Base-by-base conservation (phyloP, 768 basidiomycete genomes). In the Suillus subluteus region DNA sequence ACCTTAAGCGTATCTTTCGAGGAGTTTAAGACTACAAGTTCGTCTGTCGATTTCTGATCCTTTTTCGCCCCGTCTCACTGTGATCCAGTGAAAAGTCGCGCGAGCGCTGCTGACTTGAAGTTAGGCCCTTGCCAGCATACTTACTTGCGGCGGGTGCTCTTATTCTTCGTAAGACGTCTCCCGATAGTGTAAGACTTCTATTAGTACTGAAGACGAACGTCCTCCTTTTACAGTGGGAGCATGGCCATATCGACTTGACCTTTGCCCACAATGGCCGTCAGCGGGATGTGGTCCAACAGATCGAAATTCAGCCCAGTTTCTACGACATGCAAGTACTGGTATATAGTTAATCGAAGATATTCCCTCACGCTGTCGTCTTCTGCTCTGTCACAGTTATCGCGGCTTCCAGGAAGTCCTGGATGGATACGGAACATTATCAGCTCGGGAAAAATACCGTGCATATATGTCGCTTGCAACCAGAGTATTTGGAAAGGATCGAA, bases 381-480 rank as follows among this genome's bases (percentile, higher is more conserved):
- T 5, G 8, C 40, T 41, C 16, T 26, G 6, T 18, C 5, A 55
- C 16, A 61, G 59, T 12, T 32, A 61, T 41, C 26, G 41, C 4
- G 59, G 41, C 18, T 61, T 61, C 21, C 59, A 43, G 21, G 26
- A 43, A 43, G 41, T 30, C 16, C 43, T 61, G 3, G 40, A 61
- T 2, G 37, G 26, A 43, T 32, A 30, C 4, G 59, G 59, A 8
- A 13, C 30, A 23, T 13, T 61, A 21, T 32, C 59, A 3, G 40
- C 40, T 21, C 59, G 26, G 12, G 26, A 12, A 21, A 61, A 43
- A 26, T 61, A 61, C 30, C 59, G 59, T 13, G 59, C 59, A 32
- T 61, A 61, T 13, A 61, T 61, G 59, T 61, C 59, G 23, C 43
- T 61, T 41, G 59, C 59, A 8, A 21, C 37, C 59, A 61, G 43